phyloP scores from a whole-genome alignment of 345 rosid species.

The Gossypium mustelinum region DNA sequence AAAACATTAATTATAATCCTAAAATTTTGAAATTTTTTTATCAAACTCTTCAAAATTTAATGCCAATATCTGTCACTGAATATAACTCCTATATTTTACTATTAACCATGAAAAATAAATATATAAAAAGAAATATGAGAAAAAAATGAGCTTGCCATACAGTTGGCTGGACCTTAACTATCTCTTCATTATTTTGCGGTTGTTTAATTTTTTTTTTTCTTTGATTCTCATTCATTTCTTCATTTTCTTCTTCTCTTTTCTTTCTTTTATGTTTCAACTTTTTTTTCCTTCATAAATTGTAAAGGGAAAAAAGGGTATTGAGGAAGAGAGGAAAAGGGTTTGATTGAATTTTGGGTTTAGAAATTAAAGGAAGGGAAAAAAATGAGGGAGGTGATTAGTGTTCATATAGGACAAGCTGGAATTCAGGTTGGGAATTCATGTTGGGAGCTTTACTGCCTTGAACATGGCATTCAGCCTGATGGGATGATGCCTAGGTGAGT shows the following conservation, averaged over 20 bases:
- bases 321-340: background rate
- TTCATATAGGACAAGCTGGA: slow-evolving; percentile 4
- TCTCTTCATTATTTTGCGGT: background rate
- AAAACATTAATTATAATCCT: too few species aligned
- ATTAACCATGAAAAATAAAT: too few species aligned
- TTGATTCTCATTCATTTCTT: background rate
- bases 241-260: background rate
- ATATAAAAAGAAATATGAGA: too few species aligned
- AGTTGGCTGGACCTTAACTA: background rate
- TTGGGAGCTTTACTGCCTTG: slow-evolving; percentile 2
- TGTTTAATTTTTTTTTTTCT: background rate
- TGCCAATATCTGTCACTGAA: too few species aligned
- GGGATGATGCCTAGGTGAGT: slow-evolving; percentile 4
- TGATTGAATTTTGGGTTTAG: background rate
- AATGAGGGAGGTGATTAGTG: background rate
- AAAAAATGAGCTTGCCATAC: too few species aligned
- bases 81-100: too few species aligned
- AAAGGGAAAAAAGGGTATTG: background rate
- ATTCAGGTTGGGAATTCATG: slow-evolving; percentile 5
- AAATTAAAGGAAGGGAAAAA: background rate
- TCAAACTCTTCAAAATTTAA: too few species aligned
- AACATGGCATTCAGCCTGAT: background rate
- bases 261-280: background rate
- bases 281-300: background rate
- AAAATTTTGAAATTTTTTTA: too few species aligned